Conservation (phyloP, 257 asterid species). For the Jaltomata sinuosa region DNA sequence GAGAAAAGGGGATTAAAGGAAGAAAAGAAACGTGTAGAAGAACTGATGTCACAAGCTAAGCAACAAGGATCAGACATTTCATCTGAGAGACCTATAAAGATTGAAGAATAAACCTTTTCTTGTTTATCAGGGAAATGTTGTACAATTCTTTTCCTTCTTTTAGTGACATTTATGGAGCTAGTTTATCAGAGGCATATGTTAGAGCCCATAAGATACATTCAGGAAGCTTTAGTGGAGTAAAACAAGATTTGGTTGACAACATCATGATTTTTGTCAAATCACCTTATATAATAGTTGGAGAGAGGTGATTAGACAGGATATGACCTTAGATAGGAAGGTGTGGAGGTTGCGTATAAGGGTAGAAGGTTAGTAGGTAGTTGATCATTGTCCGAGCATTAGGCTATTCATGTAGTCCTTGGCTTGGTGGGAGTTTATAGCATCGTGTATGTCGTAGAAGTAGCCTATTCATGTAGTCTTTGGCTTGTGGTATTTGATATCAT, state of each 20-base stretch:
- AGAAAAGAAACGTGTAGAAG: constrained; percentile 41
- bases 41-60: constrained; percentile 40
- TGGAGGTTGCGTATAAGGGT: no score
- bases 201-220: background rate
- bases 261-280: background rate
- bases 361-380: no score
- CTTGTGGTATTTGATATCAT: no score
- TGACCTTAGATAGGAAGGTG: no score
- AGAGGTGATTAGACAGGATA: no score
- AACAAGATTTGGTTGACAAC: background rate
- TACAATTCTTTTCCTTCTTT: background rate
- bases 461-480: no score
- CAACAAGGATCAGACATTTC: constrained; percentile 7
- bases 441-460: no score
- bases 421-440: no score
- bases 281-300: background rate
- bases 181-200: background rate
- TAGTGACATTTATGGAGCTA: background rate
- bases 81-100: background rate
- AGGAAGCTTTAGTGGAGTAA: background rate
- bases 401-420: no score
- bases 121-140: background rate
- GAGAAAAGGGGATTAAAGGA: constrained; percentile 38
- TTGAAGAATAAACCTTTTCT: background rate
- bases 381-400: no score